Conservation (phyloP, 176 grass and related monocot genomes). For the Eleusine indica region DNA sequence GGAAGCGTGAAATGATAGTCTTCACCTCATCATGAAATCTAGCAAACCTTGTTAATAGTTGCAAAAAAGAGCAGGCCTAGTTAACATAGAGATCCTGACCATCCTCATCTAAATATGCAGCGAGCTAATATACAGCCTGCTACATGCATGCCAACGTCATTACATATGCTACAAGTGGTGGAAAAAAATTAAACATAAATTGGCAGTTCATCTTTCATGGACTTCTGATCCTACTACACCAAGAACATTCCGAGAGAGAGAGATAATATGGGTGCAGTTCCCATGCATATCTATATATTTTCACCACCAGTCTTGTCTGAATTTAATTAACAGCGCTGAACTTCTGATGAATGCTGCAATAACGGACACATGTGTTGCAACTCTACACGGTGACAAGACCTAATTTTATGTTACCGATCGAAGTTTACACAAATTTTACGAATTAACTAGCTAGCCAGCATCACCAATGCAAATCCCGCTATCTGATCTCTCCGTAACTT, state of each 20-base stretch:
- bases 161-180: background rate
- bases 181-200: background rate
- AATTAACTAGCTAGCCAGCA: conserved; percentile 33
- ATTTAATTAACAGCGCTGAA: background rate
- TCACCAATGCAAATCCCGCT: conserved; percentile 5
- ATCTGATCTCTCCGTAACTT: background rate
- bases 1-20: background rate
- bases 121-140: background rate
- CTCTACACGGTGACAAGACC: background rate
- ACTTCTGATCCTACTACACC: background rate
- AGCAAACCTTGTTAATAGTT: too few relatives aligned
- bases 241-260: background rate
- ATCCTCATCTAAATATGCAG: background rate
- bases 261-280: background rate
- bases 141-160: background rate
- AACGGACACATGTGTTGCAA: background rate
- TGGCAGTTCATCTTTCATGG: background rate
- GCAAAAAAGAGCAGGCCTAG: background rate
- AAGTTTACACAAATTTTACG: conserved; percentile 16
- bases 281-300: too few relatives aligned
- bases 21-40: background rate
- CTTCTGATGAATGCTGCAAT: background rate
- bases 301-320: conserved; percentile 13
- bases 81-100: background rate
- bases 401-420: background rate